These are phyloP conservation scores for Phaeosphaeria sp. DNA, from an alignment of 2,329 filamentous ascomycete species.

Conservation along the genomic window DNA sequence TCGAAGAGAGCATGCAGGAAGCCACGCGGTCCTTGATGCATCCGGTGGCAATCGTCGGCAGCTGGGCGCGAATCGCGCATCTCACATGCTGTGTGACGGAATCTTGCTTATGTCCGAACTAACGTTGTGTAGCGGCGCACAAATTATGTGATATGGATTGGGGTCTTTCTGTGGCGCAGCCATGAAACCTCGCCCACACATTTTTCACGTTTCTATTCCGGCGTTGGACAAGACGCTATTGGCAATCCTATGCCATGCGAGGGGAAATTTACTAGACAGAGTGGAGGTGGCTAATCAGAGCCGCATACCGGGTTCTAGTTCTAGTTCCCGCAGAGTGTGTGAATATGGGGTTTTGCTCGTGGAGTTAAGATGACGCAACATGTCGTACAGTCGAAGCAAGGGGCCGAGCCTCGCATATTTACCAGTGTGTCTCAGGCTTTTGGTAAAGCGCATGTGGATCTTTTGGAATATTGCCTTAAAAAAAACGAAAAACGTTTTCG, in stretches of 20 bases:
- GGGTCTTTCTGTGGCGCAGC: conserved; percentile 16
- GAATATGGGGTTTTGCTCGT: neutral
- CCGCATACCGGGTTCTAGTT: neutral
- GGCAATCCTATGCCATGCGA: neutral
- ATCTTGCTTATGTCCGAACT: conserved; percentile 17
- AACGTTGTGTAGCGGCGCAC: conserved; percentile 14
- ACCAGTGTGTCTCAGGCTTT: neutral
- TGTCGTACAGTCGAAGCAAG: conserved; percentile 14
- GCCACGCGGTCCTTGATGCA: conserved; percentile 18
- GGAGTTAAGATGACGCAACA: conserved; percentile 1
- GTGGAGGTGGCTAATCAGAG: neutral
- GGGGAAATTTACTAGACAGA: neutral
- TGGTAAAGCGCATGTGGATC: neutral
- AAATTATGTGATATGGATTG: conserved; percentile 17
- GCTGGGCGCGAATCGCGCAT: conserved; percentile 5
- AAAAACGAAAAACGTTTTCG: conserved; percentile 16
- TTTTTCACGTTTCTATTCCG: neutral
- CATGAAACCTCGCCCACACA: neutral
- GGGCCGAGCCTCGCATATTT: neutral
- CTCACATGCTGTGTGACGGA: conserved; percentile 13
- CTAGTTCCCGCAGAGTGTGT: too few relatives aligned
- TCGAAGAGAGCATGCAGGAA: conserved; percentile 9
- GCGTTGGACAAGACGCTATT: conserved; percentile 1
- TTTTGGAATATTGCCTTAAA: neutral
- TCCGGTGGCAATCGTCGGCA: conserved; percentile 4